Percentiles rank a stretch among this genome's conserved stretches.
phyloP scores from a whole-genome alignment of 768 basidiomycete genomes.

The Vararia minispora region DNA sequence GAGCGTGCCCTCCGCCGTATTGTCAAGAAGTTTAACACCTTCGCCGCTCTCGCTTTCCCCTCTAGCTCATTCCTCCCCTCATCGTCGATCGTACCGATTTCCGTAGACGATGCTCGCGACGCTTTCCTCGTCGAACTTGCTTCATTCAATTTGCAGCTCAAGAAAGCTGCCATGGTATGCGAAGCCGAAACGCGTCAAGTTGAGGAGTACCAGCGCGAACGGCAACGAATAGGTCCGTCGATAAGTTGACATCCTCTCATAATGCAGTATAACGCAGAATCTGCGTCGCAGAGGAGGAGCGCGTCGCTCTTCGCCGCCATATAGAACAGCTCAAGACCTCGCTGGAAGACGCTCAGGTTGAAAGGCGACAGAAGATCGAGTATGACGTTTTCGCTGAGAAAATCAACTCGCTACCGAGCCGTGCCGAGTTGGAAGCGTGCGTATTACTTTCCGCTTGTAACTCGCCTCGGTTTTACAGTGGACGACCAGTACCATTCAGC shows the following conservation, averaged over 20 bases:
- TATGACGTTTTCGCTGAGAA: constrained; percentile 80
- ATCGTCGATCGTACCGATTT: constrained; percentile 18
- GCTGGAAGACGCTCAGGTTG: constrained; percentile 68
- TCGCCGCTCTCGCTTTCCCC: constrained; percentile 45
- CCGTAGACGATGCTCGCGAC: constrained; percentile 63
- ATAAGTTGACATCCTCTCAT: not conserved
- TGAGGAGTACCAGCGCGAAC: constrained; percentile 69
- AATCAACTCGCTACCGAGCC: constrained; percentile 63
- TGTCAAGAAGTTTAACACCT: constrained; percentile 73
- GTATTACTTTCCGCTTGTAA: constrained; percentile 19
- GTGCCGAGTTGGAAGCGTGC: constrained; percentile 70
- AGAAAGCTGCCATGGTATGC: constrained; percentile 75
- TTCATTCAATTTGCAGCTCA: constrained; percentile 61
- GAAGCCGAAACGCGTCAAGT: constrained; percentile 82
- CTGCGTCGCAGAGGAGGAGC: constrained; percentile 48
- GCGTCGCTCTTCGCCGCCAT: constrained; percentile 50
- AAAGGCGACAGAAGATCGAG: constrained; percentile 71
- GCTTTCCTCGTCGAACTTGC: constrained; percentile 70
- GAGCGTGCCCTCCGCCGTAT: constrained; percentile 69
- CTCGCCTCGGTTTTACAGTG: not conserved
- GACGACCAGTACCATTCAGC: constrained; percentile 44
- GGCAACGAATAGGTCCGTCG: constrained; percentile 55
- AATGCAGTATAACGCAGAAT: constrained; percentile 6
- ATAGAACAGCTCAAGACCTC: constrained; percentile 70
- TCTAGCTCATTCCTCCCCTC: constrained; percentile 23